Evolutionary conservation across 2,329 filamentous ascomycete genomes (phyloP).

Genomic region (Dichotomopilus funicola): DNA sequence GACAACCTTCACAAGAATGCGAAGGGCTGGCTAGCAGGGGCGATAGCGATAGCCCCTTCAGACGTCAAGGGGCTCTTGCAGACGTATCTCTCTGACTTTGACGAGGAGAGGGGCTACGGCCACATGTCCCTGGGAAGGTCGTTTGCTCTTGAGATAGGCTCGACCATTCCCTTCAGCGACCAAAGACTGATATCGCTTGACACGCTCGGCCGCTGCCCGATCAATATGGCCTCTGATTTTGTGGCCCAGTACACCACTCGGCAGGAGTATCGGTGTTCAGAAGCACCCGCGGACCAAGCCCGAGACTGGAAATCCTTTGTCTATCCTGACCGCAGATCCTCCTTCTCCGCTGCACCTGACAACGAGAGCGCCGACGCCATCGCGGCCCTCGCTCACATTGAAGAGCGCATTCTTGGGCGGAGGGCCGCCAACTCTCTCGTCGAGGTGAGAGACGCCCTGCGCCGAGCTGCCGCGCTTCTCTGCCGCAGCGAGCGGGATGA

Average conservation of each 20-base stretch:
- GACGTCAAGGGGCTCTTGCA: constrained; percentile 94
- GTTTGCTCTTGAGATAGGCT: constrained; percentile 89
- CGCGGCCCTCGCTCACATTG: constrained; percentile 65
- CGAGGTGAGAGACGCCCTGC: constrained; percentile 74
- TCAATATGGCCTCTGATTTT: constrained; percentile 93
- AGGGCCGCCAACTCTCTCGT: constrained; percentile 59
- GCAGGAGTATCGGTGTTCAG: constrained; percentile 88
- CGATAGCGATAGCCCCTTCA: constrained; percentile 78
- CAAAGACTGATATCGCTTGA: constrained; percentile 80
- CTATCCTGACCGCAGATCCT: constrained; percentile 46
- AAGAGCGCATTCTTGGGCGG: constrained; percentile 61
- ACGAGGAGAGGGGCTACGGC: constrained; percentile 84
- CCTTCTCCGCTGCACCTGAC: constrained; percentile 46
- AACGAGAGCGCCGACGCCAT: constrained; percentile 52
- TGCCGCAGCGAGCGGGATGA: constrained; percentile 72
- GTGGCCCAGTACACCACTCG: constrained; percentile 95
- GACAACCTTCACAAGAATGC: constrained; percentile 71
- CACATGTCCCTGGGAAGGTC: constrained; percentile 89
- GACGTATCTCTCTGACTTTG: constrained; percentile 91
- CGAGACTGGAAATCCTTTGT: constrained; percentile 58
- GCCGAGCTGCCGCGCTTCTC: constrained; percentile 77
- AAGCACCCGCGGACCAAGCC: constrained; percentile 63
- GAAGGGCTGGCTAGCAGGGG: constrained; percentile 70
- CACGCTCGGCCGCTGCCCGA: constrained; percentile 61
- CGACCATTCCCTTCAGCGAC: constrained; percentile 76